phyloP scores from a whole-genome alignment of 805 yeast genomes.

The Ogataea methanolica region DNA sequence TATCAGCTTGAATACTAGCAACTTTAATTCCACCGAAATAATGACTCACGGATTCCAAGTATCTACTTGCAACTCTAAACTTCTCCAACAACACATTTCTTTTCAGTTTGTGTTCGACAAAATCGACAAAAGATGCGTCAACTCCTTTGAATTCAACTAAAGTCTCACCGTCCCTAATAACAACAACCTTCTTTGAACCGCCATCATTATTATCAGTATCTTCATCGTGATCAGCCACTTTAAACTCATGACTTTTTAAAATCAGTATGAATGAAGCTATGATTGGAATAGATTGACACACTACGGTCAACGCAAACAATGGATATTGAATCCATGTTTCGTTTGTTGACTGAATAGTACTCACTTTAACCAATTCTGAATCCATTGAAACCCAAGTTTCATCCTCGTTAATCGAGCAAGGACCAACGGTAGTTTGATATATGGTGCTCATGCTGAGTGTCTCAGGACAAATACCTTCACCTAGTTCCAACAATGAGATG shows the following conservation, averaged over 20 bases:
- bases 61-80: slow-evolving; percentile 15
- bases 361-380: slow-evolving; percentile 10
- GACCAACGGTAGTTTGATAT: slow-evolving; percentile 20
- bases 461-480: slow-evolving; percentile 32
- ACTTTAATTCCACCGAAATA: slow-evolving; percentile 18
- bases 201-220: not conserved
- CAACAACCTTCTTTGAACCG: not conserved
- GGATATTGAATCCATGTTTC: slow-evolving; percentile 41
- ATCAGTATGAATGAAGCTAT: slow-evolving; percentile 26
- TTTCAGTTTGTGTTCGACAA: slow-evolving; percentile 5
- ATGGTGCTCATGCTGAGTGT: slow-evolving; percentile 9
- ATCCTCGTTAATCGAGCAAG: slow-evolving; percentile 13
- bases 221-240: slow-evolving; percentile 2
- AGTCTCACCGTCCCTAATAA: slow-evolving; percentile 3
- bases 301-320: slow-evolving; percentile 24
- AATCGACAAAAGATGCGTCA: slow-evolving; percentile 2
- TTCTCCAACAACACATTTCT: slow-evolving; percentile 13
- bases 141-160: slow-evolving; percentile 7
- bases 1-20: slow-evolving; percentile 17
- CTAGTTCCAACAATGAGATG: slow-evolving; percentile 34
- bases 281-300: slow-evolving; percentile 29
- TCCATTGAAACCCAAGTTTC: slow-evolving; percentile 14
- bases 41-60: slow-evolving; percentile 15
- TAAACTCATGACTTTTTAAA: slow-evolving; percentile 6
- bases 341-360: slow-evolving; percentile 24